Evolutionary conservation across 1,139 yeast species (phyloP).

Genomic region (Protomyces arabidopsidicola): DNA sequence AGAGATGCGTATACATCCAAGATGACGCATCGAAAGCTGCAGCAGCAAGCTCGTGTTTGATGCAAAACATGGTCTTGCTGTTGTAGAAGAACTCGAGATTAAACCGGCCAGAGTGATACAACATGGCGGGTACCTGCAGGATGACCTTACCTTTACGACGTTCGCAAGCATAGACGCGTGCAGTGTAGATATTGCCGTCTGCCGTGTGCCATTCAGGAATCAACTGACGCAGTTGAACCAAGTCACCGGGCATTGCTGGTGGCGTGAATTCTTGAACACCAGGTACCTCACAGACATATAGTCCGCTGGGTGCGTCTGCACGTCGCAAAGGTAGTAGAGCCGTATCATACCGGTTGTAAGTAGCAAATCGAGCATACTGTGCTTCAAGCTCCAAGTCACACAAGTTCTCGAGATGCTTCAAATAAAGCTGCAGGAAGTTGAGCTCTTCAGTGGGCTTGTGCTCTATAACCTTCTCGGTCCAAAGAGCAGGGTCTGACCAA

Average conservation of each 20-base stretch:
- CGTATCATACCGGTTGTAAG: not conserved
- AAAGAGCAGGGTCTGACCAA: not conserved
- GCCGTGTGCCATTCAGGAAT: slow-evolving; percentile 28
- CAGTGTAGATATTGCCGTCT: slow-evolving; percentile 29
- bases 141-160: slow-evolving; percentile 29
- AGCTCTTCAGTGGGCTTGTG: not conserved
- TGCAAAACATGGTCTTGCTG: not conserved
- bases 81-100: slow-evolving; percentile 29
- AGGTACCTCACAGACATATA: slow-evolving; percentile 13
- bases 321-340: not conserved
- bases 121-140: slow-evolving; percentile 27
- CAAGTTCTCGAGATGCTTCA: not conserved
- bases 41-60: not conserved
- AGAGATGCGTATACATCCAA: slow-evolving; percentile 22
- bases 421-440: not conserved
- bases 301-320: not conserved
- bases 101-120: slow-evolving; percentile 27
- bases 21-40: slow-evolving; percentile 7
- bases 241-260: slow-evolving; percentile 30
- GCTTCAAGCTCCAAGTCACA: not conserved
- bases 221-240: slow-evolving; percentile 29
- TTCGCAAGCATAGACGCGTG: slow-evolving; percentile 28
- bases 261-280: slow-evolving; percentile 33
- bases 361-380: not conserved
- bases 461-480: not conserved